A percentile compares a stretch with the other conserved stretches of the same genome.
These are phyloP conservation scores for Turritis glabra DNA, from an alignment of 345 rosid species.

Conservation along the genomic window DNA sequence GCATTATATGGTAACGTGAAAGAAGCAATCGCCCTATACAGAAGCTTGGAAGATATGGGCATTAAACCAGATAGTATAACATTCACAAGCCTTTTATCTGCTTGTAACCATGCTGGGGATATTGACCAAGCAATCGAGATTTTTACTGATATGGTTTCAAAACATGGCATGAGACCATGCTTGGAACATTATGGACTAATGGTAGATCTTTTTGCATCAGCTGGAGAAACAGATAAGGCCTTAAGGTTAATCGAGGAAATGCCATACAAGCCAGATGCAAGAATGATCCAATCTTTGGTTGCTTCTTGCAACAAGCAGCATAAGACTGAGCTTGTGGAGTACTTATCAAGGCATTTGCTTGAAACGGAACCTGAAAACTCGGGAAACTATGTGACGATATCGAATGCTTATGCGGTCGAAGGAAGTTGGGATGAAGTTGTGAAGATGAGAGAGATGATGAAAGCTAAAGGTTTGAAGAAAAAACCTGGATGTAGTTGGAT, in stretches of 20 bases:
- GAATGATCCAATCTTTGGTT: conserved; percentile 49
- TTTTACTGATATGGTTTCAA: conserved; percentile 41
- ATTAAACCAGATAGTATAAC: conserved; percentile 54
- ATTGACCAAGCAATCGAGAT: conserved; percentile 45
- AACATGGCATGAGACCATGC: conserved; percentile 38
- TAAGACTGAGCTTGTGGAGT: conserved; percentile 45
- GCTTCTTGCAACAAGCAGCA: conserved; percentile 43
- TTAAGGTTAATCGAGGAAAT: conserved; percentile 39
- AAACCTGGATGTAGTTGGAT: conserved; percentile 66
- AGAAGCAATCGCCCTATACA: conserved; percentile 44
- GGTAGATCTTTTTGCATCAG: conserved; percentile 47
- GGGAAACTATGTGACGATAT: conserved; percentile 54
- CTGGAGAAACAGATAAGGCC: conserved; percentile 48
- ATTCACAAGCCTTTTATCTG: conserved; percentile 48
- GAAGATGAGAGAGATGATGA: conserved; percentile 52
- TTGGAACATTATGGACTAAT: conserved; percentile 60
- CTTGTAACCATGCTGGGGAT: conserved; percentile 48
- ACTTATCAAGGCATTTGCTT: conserved; percentile 38
- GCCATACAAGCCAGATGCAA: conserved; percentile 54
- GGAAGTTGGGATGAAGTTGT: conserved; percentile 54
- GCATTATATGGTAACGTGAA: conserved; percentile 45
- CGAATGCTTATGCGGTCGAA: conserved; percentile 55
- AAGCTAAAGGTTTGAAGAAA: conserved; percentile 54
- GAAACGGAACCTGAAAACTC: conserved; percentile 51
- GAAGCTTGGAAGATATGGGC: conserved; percentile 33